Percentiles rank a stretch among this genome's conserved stretches.
These are phyloP conservation scores for Phytophthora crassamura DNA, from an alignment of 352 stramenopile genomes.

Conservation along the genomic window DNA sequence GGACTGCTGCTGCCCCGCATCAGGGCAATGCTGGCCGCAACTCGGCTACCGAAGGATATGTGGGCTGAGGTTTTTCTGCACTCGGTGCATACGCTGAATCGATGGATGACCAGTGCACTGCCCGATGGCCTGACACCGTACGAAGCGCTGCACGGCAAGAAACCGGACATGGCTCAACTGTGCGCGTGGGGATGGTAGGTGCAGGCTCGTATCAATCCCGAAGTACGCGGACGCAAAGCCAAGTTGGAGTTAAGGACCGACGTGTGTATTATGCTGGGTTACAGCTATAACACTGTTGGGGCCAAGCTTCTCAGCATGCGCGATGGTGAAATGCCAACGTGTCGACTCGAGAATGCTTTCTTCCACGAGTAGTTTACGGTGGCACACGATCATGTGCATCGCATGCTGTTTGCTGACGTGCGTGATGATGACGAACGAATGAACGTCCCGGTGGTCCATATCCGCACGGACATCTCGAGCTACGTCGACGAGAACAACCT, in stretches of 20 bases:
- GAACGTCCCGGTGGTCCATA: no score
- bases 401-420: no score
- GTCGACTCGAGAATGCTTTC: constrained; percentile 20
- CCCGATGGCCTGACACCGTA: constrained; percentile 10
- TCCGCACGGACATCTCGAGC: no score
- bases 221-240: neutral
- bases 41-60: constrained; percentile 16
- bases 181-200: constrained; percentile 19
- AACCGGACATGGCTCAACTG: constrained; percentile 12
- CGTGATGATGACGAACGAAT: no score
- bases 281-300: constrained; percentile 12
- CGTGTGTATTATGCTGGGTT: constrained; percentile 22
- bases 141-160: constrained; percentile 12
- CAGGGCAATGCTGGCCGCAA: constrained; percentile 16
- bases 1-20: constrained; percentile 1
- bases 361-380: no score
- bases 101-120: constrained; percentile 14
- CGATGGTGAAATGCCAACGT: constrained; percentile 12
- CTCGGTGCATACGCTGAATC: constrained; percentile 21
- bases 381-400: no score
- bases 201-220: constrained; percentile 13
- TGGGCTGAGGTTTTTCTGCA: constrained; percentile 19
- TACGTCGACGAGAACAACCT: no score
- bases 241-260: constrained; percentile 20
- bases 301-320: constrained; percentile 24